Conservation (phyloP, 1,284 basidiomycete species). For the Rhizoctonia solani region DNA sequence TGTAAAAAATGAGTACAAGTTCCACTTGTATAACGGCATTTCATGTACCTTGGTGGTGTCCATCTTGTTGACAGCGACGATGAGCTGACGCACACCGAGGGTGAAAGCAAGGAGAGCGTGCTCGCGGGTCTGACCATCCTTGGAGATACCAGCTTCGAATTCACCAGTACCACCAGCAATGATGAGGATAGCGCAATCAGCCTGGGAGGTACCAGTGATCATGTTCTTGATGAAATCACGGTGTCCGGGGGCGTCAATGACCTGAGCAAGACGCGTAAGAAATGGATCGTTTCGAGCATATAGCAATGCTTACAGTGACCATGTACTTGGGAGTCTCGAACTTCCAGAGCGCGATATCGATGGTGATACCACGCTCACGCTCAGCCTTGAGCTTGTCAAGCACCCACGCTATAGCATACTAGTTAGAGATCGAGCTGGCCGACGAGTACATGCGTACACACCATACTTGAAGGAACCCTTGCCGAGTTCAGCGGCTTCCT, state of each 20-base stretch:
- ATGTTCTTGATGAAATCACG: conserved; percentile 99
- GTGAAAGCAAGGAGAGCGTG: conserved; percentile 99
- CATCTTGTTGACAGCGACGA: conserved; percentile 99
- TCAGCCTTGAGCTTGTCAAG: conserved; percentile 99
- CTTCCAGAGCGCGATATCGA: conserved; percentile 99
- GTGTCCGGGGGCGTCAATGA: conserved; percentile 99
- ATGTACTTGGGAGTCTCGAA: conserved; percentile 95
- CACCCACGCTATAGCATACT: conserved; percentile 82
- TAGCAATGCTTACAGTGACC: conserved; percentile 70
- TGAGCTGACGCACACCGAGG: conserved; percentile 99
- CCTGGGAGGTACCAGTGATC: conserved; percentile 99
- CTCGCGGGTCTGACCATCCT: conserved; percentile 99
- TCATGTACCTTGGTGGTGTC: conserved; percentile 86
- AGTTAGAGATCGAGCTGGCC: conserved; percentile 32
- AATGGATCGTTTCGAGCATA: conserved; percentile 22
- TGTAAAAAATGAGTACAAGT: conserved; percentile 46
- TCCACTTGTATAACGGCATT: conserved; percentile 36
- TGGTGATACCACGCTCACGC: conserved; percentile 99
- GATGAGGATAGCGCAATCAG: conserved; percentile 99
- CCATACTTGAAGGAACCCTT: conserved; percentile 99
- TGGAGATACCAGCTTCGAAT: conserved; percentile 99
- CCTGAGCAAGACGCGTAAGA: conserved; percentile 54
- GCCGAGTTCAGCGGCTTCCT: conserved; percentile 99
- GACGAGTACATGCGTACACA: conserved; percentile 49
- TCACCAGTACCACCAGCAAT: conserved; percentile 99